Evolutionary conservation across 345 rosid genomes (phyloP), one percentile per base, ranked within the genome.

Genomic region (Microthlaspi erraticum): DNA sequence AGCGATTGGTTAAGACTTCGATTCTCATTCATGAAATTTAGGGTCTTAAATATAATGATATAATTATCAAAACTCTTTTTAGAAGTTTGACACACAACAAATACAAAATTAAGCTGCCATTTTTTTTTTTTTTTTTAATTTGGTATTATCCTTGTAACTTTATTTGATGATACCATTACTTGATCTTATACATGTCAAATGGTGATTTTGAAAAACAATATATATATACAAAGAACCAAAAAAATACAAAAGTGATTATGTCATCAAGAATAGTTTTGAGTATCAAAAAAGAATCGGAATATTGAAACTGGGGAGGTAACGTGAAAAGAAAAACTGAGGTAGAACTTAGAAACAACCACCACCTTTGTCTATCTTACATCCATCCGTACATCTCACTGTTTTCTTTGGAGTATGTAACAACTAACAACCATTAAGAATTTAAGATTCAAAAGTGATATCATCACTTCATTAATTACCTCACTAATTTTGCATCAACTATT

Each of bases 361-460:
- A 70, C 56, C 58, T 41, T 60, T 68, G 36, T 43, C 63, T 45
- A 14, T 48, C 66, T 58, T 49, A 59, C 14, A 7, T 58, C 18
- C 14, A 7, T 58, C 31, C 10, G 32, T 26, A 42, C 43, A 38
- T 38, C 65, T 58, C 66, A 69, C 34, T 42, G 38, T 37, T 10
- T 10, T 29, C 7, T 26, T 49, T 59, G 41, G 66, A 49, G 49
- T 48, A 60, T 70, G 36, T 48, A 60, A 60, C 67, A 38, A 49
- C 74, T 48, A 60, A 60, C 67, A 38, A 49, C 74, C 53, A 39
- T 50, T 41, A 29, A 49, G 43, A 50, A 39, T 39, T 60, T 60
- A 60, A 39, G 68, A 9, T 39, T 60, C 20, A 39, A 12, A 69
- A 37, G 33, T 70, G 67, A 70, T 50, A 70, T 70, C 68, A 51